Conservation (phyloP, 768 basidiomycete genomes). For the Pluteus cervinus region DNA sequence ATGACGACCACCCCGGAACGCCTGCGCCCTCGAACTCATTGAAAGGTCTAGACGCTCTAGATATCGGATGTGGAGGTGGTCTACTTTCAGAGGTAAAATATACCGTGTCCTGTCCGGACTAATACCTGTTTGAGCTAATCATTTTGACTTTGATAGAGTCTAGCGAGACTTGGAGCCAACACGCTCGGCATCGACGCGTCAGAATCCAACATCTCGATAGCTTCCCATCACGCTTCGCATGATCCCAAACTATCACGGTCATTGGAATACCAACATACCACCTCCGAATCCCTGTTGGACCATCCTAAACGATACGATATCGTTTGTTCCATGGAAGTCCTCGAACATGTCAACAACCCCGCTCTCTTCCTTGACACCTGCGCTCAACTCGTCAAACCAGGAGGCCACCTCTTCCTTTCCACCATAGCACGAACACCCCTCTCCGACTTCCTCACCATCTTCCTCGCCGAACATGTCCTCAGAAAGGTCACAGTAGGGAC, state of each 20-base stretch:
- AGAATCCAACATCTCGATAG: conserved; percentile 79
- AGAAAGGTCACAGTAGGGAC: conserved; percentile 81
- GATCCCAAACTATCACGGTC: conserved; percentile 57
- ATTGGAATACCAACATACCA: conserved; percentile 64
- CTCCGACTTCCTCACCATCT: conserved; percentile 43
- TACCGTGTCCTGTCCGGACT: conserved; percentile 10
- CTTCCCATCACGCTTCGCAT: conserved; percentile 69
- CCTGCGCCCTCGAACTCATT: conserved; percentile 33
- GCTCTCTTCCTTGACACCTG: conserved; percentile 75
- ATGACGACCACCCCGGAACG: conserved; percentile 40
- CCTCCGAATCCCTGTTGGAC: conserved; percentile 69
- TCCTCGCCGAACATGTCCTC: conserved; percentile 76
- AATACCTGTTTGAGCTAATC: conserved; percentile 5
- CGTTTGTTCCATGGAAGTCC: conserved; percentile 95
- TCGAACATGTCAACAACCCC: conserved; percentile 97
- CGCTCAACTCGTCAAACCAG: conserved; percentile 89
- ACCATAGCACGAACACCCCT: conserved; percentile 78
- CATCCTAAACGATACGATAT: conserved; percentile 74
- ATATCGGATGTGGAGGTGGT: conserved; percentile 96
- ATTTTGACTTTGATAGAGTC: conserved; percentile 47
- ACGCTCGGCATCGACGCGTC: conserved; percentile 93
- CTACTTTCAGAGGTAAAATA: conserved; percentile 75
- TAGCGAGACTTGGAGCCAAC: conserved; percentile 83
- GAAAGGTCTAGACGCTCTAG: conserved; percentile 66
- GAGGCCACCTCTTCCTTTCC: conserved; percentile 92